These are phyloP conservation scores for Stereum hirsutum DNA, from an alignment of 1,284 basidiomycete genomes.

Conservation along the genomic window DNA sequence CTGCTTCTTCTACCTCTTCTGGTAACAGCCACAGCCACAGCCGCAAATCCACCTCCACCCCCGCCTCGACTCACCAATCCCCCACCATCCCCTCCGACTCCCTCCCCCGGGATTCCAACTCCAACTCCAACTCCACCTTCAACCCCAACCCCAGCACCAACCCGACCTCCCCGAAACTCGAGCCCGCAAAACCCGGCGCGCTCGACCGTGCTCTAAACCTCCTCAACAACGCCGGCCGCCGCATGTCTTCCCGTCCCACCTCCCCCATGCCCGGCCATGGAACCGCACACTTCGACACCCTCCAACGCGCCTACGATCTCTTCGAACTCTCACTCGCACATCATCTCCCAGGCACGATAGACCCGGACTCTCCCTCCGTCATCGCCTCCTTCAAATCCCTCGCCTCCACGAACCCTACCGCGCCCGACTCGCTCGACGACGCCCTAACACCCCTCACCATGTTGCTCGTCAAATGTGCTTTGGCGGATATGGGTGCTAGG, in stretches of 20 bases:
- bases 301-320: conserved; percentile 55
- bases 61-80: conserved; percentile 18
- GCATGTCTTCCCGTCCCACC: conserved; percentile 42
- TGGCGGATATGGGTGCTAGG: conserved; percentile 49
- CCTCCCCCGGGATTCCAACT: conserved; percentile 8
- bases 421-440: conserved; percentile 75
- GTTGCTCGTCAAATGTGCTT: conserved; percentile 62
- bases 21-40: too few species aligned
- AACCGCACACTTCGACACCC: conserved; percentile 34
- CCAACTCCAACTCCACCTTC: conserved; percentile 13
- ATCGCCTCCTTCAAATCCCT: conserved; percentile 40
- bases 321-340: conserved; percentile 52
- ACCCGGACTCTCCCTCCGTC: conserved; percentile 54
- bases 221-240: conserved; percentile 44
- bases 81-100: conserved; percentile 15
- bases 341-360: conserved; percentile 56
- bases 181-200: conserved; percentile 36
- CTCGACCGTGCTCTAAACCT: conserved; percentile 57
- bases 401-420: conserved; percentile 34
- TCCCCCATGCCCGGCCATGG: conserved; percentile 27
- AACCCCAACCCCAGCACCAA: conserved; percentile 8
- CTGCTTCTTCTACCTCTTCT: conserved; percentile 12
- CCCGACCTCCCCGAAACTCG: conserved; percentile 19
- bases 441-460: conserved; percentile 66
- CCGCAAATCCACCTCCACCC: conserved; percentile 15